Base-by-base conservation (phyloP, 345 rosid genomes). In the Aquilaria yunnanensis region DNA sequence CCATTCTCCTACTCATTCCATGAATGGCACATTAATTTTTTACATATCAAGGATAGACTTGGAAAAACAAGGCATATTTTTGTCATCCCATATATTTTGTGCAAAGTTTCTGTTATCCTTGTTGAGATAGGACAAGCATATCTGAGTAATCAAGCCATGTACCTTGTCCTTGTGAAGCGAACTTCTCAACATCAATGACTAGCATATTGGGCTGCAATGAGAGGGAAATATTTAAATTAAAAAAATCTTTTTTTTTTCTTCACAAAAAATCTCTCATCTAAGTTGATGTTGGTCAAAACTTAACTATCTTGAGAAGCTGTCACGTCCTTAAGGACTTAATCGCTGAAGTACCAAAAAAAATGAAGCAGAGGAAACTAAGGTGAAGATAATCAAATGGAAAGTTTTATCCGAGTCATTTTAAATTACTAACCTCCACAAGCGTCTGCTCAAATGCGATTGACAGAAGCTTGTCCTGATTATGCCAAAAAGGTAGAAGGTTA, bases 191-290 rank as follows among this genome's bases (percentile, higher is more conserved):
- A 71, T 94, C 96, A 72, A 83, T 95, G 45, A 94, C 99, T 60
- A 94, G 88, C 96, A 94, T 94, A 76, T 94, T 94, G 51, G 99
- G 99, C 99, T 94, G 86, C 65, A 77, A 71, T 33, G 32, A 50
- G 41, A 65, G 51, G 51, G 13, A 70, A 68, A 53, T 9, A 46
- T 56, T 37, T 37, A 37, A 9, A 0, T 37, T 37, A 37, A 37
- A 37, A 37, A 37, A 37, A 37, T 5, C 5, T 37, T 37, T 5
- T 5, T 37, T 37, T 37, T 37, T 37, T 37, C 1, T 5, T 5
- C 3, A 37, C 5, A 3, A 37, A 0, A 37, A 37, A 37, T 33
- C 48, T 32, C 46, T 12, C 47, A 57, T 57, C 23, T 16, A 57
- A 16, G 43, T 9, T 37, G 43, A 37, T 37, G 41, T 31, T 9